Base-by-base conservation (phyloP, 1,284 basidiomycete genomes). In the Ceratobasidium sp. region DNA sequence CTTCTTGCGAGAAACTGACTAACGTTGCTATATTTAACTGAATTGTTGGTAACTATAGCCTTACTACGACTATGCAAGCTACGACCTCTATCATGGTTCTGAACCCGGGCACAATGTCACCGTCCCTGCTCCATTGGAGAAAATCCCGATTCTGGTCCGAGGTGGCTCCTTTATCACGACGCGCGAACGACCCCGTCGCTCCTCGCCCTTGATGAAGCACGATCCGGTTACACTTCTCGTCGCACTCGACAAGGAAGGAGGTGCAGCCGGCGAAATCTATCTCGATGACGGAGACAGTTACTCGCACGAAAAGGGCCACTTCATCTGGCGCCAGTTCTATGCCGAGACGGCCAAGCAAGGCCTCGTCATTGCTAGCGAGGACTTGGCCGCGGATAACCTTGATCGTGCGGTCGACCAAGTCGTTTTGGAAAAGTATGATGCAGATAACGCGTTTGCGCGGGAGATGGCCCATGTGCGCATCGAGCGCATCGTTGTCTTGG, bases 201-300 rank as follows among this genome's bases (percentile, higher is more conserved):
- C 96, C 0, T 93, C 96, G 0, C 85, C 91, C 0, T 85, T 97
- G 48, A 97, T 97, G 90, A 92, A 90, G 83, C 82, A 85, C 70
- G 97, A 99, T 80, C 97, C 97, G 0, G 94, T 97, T 84, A 98
- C 96, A 0, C 87, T 99, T 45, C 88, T 92, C 72, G 84, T 98
- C 28, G 94, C 95, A 0, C 83, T 97, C 23, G 48, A 87, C 81
- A 88, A 89, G 71, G 79, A 84, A 2, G 87, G 88, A 28, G 78
- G 77, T 8, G 96, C 96, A 0, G 79, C 79, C 1, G 97, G 97
- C 41, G 92, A 96, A 79, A 84, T 99, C 45, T 99, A 99, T 82
- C 86, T 97, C 70, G 97, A 99, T 80, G 97, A 99, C 78, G 97
- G 97, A 6, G 92, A 92, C 75, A 89, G 92, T 0, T 98, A 90